These are phyloP conservation scores for Tetrahymena malaccensis DNA, from an alignment of 73 alveolate genomes.

Conservation along the genomic window DNA sequence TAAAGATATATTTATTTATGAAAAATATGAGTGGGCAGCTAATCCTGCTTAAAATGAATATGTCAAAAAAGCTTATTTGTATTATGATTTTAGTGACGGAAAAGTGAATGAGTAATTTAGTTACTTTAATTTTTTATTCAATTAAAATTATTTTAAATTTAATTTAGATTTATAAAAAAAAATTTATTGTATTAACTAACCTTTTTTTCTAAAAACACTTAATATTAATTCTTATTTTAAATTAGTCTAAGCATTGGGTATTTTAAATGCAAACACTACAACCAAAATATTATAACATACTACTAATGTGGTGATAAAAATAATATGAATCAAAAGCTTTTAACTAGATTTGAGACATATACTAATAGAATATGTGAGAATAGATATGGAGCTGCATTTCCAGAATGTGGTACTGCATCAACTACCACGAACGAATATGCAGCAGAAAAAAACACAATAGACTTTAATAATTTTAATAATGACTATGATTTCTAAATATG, in stretches of 20 bases:
- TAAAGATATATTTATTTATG: neutral
- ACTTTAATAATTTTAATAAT: neutral
- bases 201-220: too few species aligned
- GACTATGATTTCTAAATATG: neutral
- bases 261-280: neutral
- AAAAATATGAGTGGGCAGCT: neutral
- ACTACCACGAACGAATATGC: neutral
- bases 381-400: neutral
- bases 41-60: neutral
- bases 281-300: neutral
- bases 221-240: too few species aligned
- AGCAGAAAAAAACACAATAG: neutral
- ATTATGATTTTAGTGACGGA: neutral
- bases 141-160: too few species aligned
- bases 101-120: neutral
- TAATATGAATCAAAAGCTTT: neutral
- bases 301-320: neutral
- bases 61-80: neutral
- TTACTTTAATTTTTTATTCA: too few species aligned
- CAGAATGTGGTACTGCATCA: neutral
- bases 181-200: too few species aligned
- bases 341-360: neutral
- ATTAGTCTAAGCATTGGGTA: neutral
- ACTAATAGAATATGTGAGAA: neutral
- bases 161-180: too few species aligned